A percentile compares a stretch with the other conserved stretches of the same genome.
phyloP scores from a whole-genome alignment of 1,284 basidiomycete genomes.

The Ganoderma lingzhi region DNA sequence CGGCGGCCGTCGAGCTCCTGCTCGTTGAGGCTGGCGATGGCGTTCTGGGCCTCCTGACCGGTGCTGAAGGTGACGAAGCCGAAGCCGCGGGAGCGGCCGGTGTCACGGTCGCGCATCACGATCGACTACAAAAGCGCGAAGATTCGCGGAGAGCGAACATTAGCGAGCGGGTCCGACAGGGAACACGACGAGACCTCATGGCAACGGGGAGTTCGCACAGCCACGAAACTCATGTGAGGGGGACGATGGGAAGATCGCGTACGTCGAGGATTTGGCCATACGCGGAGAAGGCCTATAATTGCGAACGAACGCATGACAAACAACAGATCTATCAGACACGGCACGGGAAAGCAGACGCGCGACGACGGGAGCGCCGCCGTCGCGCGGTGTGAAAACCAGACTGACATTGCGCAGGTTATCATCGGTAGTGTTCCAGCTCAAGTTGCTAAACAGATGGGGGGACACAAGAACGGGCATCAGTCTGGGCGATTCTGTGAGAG shows the following conservation, averaged over 20 bases:
- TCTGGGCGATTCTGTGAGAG: constrained; percentile 33
- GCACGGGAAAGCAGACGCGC: constrained; percentile 42
- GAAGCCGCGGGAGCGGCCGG: constrained; percentile 95
- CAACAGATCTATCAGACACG: constrained; percentile 42
- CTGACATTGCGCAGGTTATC: constrained; percentile 87
- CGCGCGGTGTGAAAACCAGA: constrained; percentile 53
- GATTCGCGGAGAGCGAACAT: constrained; percentile 26
- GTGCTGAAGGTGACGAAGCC: constrained; percentile 89
- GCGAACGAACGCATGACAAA: constrained; percentile 35
- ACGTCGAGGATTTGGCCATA: constrained; percentile 81
- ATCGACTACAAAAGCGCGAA: constrained; percentile 67
- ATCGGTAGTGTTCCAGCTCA: constrained; percentile 96
- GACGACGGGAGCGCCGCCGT: constrained; percentile 39
- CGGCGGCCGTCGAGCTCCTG: constrained; percentile 94
- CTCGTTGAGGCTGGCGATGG: constrained; percentile 87
- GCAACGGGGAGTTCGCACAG: constrained; percentile 22
- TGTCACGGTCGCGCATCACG: constrained; percentile 98
- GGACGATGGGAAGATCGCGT: constrained; percentile 52
- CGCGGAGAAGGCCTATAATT: constrained; percentile 70
- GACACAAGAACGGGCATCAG: constrained; percentile 41
- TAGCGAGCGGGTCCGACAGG: constrained; percentile 21
- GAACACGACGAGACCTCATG: constrained; percentile 20
- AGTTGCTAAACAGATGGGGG: constrained; percentile 68
- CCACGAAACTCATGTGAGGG: constrained; percentile 28
- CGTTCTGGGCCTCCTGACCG: constrained; percentile 76